Base-by-base conservation (phyloP, 257 asterid species). In the Paraleonurus japonicus region DNA sequence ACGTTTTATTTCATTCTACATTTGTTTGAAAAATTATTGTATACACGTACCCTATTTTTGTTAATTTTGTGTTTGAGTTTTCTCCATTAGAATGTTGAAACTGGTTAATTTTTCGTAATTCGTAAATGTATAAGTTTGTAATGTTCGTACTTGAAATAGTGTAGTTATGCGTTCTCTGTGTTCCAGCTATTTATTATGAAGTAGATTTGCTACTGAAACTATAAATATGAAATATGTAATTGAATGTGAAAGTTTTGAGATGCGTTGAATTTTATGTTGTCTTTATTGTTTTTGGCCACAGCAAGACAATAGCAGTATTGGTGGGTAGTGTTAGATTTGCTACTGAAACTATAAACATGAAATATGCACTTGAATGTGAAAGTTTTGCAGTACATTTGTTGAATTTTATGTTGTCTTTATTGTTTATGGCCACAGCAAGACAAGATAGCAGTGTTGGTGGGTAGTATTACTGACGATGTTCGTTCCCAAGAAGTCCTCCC, bases 361-460 rank as follows among this genome's bases (percentile, higher is more conserved):
- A 9, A 4, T 1, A 16, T 20, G 15, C 7, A 15, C 28, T 20
- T 12, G 43, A 47, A 2, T 26, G 4, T 33, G 71, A 22, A 10
- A 9, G 5, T 22, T 32, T 3, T 27, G 11, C 1, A 13, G 8
- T 22, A 8, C 50, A 32, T 51, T 20, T 59, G 1, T 26, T 50
- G 22, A 11, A 10, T 33, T 9, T 37, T 45, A 7, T 0, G 0
- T 23, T 35, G n/a, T 35, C 0, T 3, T 0, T 23, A 22, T 22
- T 3, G 2, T 47, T 35, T 5, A 27, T 41, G 62, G 1, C 28
- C 45, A 26, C 78, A 94, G 99, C 96, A 87, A 41, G 96, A 79
- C 78, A 87, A 93, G 79, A 81, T 86, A 79, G 98, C 95, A 0
- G 97, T 90, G 11, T 41, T 93, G 53, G 98, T 90, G 3, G 98